These are phyloP conservation scores for Neurospora sublineolata DNA, from an alignment of 495 filamentous ascomycete species.

Conservation along the genomic window DNA sequence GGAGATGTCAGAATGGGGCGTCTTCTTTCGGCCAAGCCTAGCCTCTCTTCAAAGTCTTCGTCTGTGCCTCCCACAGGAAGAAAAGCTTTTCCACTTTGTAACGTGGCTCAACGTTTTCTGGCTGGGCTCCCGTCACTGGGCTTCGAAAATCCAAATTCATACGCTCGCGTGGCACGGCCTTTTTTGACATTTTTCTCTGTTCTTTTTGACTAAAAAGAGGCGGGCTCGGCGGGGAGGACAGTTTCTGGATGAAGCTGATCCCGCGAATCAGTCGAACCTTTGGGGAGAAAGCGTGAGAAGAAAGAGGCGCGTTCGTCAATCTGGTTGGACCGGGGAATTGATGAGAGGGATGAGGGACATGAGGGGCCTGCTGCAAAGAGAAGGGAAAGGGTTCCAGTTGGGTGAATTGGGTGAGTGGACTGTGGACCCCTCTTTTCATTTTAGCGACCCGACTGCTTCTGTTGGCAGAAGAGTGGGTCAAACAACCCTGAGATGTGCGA, in stretches of 20 bases:
- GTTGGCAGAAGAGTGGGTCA: neutral
- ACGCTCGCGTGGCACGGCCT: neutral
- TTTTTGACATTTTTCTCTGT: neutral
- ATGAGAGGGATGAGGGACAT: neutral
- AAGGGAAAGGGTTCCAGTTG: neutral
- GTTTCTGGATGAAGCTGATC: neutral
- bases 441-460: neutral
- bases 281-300: neutral
- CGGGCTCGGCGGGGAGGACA: neutral
- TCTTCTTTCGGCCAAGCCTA: neutral
- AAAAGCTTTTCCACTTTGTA: neutral
- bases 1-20: neutral
- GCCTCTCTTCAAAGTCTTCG: neutral
- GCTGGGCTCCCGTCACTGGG: neutral
- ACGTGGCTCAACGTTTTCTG: neutral
- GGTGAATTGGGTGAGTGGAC: neutral
- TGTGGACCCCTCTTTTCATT: neutral
- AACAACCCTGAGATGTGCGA: neutral
- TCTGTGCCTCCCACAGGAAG: neutral
- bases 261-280: neutral
- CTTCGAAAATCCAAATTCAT: neutral
- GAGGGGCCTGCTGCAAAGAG: neutral
- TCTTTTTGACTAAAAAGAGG: neutral
- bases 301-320: neutral
- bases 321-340: neutral